Conservation (phyloP, 2,329 filamentous ascomycete genomes). For the Diaporthe sp. region DNA sequence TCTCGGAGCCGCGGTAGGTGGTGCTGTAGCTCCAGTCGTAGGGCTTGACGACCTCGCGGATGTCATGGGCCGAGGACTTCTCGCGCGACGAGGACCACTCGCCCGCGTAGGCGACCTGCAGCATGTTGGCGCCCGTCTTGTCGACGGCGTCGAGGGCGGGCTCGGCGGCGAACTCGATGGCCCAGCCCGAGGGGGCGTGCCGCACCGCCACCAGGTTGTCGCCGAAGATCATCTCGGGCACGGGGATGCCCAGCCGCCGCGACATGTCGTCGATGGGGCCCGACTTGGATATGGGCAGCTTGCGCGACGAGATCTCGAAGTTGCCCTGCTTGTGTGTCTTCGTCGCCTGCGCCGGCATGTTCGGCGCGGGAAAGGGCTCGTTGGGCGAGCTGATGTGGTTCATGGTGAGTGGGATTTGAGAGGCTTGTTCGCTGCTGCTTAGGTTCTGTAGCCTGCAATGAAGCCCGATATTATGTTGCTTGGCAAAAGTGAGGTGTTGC, state of each 20-base stretch:
- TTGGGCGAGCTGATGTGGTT: constrained; percentile 59
- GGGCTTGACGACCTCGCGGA: constrained; percentile 93
- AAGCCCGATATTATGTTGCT: background rate
- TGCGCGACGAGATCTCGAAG: constrained; percentile 85
- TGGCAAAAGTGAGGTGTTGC: constrained; percentile 5
- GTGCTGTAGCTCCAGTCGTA: constrained; percentile 99
- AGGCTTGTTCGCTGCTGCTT: background rate
- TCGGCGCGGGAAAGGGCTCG: constrained; percentile 69
- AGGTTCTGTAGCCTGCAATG: background rate
- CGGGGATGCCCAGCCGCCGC: constrained; percentile 82
- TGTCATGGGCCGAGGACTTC: constrained; percentile 85
- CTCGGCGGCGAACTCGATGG: constrained; percentile 84
- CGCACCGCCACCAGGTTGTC: constrained; percentile 87
- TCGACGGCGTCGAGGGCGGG: constrained; percentile 92
- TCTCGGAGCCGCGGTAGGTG: constrained; percentile 80
- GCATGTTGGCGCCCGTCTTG: constrained; percentile 91
- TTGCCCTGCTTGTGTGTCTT: constrained; percentile 70
- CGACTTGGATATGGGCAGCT: constrained; percentile 94
- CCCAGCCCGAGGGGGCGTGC: constrained; percentile 83
- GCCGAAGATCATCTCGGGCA: constrained; percentile 99
- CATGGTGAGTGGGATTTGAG: constrained; percentile 46
- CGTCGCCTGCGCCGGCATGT: constrained; percentile 67
- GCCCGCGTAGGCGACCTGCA: constrained; percentile 92
- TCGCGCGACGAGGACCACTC: constrained; percentile 82
- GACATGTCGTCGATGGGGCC: constrained; percentile 91